These are phyloP conservation scores for Alliaria petiolata DNA, from an alignment of 345 rosid species.

Conservation along the genomic window DNA sequence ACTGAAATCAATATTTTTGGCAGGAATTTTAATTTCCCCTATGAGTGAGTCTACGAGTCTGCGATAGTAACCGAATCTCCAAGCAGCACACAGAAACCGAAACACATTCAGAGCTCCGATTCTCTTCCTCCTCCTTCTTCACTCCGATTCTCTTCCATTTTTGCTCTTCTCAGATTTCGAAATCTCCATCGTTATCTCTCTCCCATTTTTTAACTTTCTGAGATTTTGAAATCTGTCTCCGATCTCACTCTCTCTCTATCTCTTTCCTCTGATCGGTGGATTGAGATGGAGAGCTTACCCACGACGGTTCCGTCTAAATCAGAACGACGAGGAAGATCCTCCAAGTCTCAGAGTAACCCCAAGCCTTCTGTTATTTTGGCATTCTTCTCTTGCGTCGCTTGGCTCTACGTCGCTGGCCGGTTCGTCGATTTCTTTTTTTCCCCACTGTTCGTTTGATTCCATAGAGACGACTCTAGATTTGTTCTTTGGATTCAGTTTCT, in stretches of 20 bases:
- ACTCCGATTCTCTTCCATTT: background rate
- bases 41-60: background rate
- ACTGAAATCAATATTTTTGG: background rate
- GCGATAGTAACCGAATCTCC: background rate
- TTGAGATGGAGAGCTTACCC: conserved; percentile 69
- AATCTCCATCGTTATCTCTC: background rate
- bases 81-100: background rate
- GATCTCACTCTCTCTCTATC: background rate
- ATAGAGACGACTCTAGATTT: background rate
- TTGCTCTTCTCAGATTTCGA: background rate
- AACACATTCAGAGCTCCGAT: background rate
- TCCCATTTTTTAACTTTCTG: background rate
- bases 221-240: background rate
- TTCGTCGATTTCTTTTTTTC: conserved; percentile 21
- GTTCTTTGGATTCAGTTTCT: background rate
- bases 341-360: conserved; percentile 56
- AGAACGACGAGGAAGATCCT: conserved; percentile 69
- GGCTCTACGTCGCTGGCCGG: conserved; percentile 98
- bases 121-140: background rate
- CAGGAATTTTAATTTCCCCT: background rate
- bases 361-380: conserved; percentile 70
- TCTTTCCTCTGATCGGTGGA: conserved; percentile 23
- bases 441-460: background rate
- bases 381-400: conserved; percentile 91
- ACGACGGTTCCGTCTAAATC: conserved; percentile 42